Evolutionary conservation across 768 basidiomycete species (phyloP).

Genomic region (Tephrocybe rancida): DNA sequence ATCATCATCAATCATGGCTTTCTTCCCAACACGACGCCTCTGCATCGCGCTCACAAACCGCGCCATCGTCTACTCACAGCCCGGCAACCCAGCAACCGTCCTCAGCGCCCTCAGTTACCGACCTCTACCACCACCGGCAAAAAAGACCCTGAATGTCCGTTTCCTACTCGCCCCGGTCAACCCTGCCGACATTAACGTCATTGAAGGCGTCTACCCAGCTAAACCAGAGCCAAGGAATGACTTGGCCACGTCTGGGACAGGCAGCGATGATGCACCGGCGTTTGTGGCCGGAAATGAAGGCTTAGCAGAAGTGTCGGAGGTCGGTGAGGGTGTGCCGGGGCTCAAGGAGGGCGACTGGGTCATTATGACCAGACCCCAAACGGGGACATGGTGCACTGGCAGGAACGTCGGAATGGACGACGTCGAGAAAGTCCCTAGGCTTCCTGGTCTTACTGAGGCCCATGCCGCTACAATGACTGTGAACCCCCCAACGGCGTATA

Average conservation of each 20-base stretch:
- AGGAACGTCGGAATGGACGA: slow-evolving; percentile 56
- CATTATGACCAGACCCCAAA: slow-evolving; percentile 64
- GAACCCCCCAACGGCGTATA: slow-evolving; percentile 83
- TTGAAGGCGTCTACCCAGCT: slow-evolving; percentile 82
- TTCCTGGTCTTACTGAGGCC: slow-evolving; percentile 50
- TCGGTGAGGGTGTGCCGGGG: slow-evolving; percentile 55
- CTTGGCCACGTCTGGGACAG: slow-evolving; percentile 33
- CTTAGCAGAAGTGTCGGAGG: slow-evolving; percentile 61
- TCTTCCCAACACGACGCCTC: slow-evolving; percentile 18
- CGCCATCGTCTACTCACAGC: slow-evolving; percentile 63
- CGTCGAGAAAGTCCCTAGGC: slow-evolving; percentile 60
- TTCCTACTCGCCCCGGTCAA: slow-evolving; percentile 78
- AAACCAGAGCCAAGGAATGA: slow-evolving; percentile 48
- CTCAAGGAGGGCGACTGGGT: slow-evolving; percentile 72
- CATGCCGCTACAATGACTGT: slow-evolving; percentile 81
- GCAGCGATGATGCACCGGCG: slow-evolving; percentile 36
- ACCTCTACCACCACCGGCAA: slow-evolving; percentile 50
- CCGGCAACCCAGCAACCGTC: slow-evolving; percentile 66
- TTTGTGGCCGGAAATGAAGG: slow-evolving; percentile 82
- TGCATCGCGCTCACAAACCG: slow-evolving; percentile 40
- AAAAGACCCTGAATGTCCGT: slow-evolving; percentile 63
- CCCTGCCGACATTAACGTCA: slow-evolving; percentile 79
- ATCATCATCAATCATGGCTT: slow-evolving; percentile 17
- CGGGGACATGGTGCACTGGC: slow-evolving; percentile 75
- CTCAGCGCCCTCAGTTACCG: slow-evolving; percentile 56